Conservation (phyloP, 2,329 filamentous ascomycete genomes). For the Decorospora gaudefroyi region DNA sequence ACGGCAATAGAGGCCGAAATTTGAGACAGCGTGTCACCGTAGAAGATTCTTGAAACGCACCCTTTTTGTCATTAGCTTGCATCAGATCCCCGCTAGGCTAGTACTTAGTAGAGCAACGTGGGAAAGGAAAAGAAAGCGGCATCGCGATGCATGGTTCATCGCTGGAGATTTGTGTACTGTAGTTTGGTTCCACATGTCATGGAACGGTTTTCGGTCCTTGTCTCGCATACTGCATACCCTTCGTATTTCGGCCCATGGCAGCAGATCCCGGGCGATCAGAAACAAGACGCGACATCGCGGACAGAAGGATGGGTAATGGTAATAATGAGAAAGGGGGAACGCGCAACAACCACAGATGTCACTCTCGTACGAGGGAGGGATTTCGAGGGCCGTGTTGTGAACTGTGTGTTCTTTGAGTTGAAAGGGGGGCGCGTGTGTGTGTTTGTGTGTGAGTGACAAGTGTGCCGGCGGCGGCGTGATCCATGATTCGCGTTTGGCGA, state of each 20-base stretch:
- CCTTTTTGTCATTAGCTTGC: slow-evolving; percentile 22
- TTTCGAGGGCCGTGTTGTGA: too few relatives aligned
- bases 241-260: slow-evolving; percentile 25
- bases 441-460: slow-evolving; percentile 18
- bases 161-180: slow-evolving; percentile 5
- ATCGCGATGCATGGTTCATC: slow-evolving; percentile 24
- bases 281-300: not conserved
- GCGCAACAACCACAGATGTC: too few relatives aligned
- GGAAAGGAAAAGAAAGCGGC: slow-evolving; percentile 7
- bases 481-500: slow-evolving; percentile 29
- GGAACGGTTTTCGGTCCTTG: slow-evolving; percentile 16
- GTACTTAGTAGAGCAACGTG: slow-evolving; percentile 1
- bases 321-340: not conserved
- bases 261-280: slow-evolving; percentile 31
- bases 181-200: slow-evolving; percentile 19
- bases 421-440: slow-evolving; percentile 4
- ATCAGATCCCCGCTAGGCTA: slow-evolving; percentile 16
- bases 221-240: too few relatives aligned
- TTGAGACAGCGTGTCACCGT: slow-evolving; percentile 15
- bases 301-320: too few relatives aligned
- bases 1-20: slow-evolving; percentile 17
- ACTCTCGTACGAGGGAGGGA: too few relatives aligned
- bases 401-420: too few relatives aligned
- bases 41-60: slow-evolving; percentile 21
- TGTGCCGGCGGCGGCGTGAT: slow-evolving; percentile 12